Evolutionary conservation across 1,284 basidiomycete species (phyloP).

Genomic region (Pseudozyma hubeiensis): DNA sequence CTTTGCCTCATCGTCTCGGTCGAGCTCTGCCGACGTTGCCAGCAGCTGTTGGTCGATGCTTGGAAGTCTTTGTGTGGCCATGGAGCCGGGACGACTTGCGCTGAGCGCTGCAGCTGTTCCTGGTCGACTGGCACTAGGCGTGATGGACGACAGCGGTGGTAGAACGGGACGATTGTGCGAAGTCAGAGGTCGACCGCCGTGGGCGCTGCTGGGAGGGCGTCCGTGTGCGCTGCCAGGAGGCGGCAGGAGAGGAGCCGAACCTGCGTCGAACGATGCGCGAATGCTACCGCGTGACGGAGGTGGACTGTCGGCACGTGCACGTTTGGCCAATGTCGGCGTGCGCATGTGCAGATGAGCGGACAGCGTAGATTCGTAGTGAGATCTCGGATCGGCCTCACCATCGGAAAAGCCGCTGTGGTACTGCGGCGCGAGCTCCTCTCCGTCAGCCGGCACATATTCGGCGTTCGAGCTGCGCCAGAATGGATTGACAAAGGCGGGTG

Average conservation of each 20-base stretch:
- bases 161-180: constrained; percentile 54
- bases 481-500: constrained; percentile 39
- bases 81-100: constrained; percentile 29
- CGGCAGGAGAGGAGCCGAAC: constrained; percentile 29
- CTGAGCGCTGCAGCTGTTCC: constrained; percentile 46
- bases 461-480: constrained; percentile 35
- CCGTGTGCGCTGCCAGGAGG: constrained; percentile 52
- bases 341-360: constrained; percentile 59
- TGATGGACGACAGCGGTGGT: constrained; percentile 55
- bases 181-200: constrained; percentile 38
- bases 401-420: constrained; percentile 13
- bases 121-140: constrained; percentile 50
- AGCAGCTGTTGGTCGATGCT: constrained; percentile 54
- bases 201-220: constrained; percentile 40
- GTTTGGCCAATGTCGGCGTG: constrained; percentile 43
- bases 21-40: constrained; percentile 35
- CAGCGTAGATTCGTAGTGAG: constrained; percentile 54
- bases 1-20: constrained; percentile 27
- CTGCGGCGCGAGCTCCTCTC: constrained; percentile 15
- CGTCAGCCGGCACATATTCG: constrained; percentile 5
- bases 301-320: constrained; percentile 37
- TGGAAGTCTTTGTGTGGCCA: constrained; percentile 37
- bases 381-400: constrained; percentile 19
- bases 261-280: constrained; percentile 41
- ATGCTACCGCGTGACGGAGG: constrained; percentile 41